Evolutionary conservation across 441 rosid genomes (phyloP), one percentile per base, ranked within the genome.

Genomic region (California macrophylla): DNA sequence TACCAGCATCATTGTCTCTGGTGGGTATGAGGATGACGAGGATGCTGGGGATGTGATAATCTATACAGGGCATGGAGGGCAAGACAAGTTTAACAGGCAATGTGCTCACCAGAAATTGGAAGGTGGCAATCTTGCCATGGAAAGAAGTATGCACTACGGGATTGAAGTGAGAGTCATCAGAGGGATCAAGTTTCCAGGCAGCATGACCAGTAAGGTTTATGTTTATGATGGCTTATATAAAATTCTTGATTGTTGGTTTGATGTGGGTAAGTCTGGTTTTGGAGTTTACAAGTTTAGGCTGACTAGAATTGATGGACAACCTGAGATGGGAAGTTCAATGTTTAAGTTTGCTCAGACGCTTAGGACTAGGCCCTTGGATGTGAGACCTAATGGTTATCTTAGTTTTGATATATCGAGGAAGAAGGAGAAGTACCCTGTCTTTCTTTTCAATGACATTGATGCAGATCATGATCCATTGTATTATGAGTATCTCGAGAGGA

Each of bases 61-160:
- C 8, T 93, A 93, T 71, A 83, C 96, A 0, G 96, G 98, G 12
- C 96, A 88, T 18, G 98, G 95, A n/a, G 97, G 95, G 24, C 95
- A 91, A 69, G 95, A 87, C 47, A 91, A 81, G 68, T 67, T 77
- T 15, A 81, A 77, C 6, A 77, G 72, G 79, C 97, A 93, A 70
- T 82, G 89, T 67, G 82, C 73, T 75, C 75, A 88, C 54, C 98
- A 93, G 84, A 89, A 77, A 81, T 77, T 91, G 32, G 87, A 87
- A 80, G 88, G 93, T 63, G 97, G 97, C 64, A 93, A 93, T 77
- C 85, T 87, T 28, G 97, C 92, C 6, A 58, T 93, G 85, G 96
- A 91, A 69, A 77, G 92, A 80, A 93, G 96, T 75, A 87, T 86
- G 98, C 85, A 78, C 65, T 86, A 93, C 69, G 94, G 93, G 70